A percentile compares a stretch with the other conserved stretches of the same genome.
Conservation (phyloP, 1,139 yeast species). For the Sugiyamaella sp. region DNA sequence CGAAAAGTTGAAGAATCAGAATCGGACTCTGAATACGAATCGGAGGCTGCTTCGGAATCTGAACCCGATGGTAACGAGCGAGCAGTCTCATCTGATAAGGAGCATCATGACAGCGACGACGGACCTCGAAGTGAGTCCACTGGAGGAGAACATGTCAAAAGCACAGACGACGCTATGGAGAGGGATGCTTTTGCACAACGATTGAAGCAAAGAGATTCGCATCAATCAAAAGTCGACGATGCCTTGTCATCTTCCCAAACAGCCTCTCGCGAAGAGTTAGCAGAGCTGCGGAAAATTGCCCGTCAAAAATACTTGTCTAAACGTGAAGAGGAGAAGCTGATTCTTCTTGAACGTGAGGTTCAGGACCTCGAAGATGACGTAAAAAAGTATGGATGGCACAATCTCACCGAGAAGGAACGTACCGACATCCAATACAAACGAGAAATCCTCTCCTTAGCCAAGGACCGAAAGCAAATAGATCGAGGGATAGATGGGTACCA, state of each 20-base stretch:
- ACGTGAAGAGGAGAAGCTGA: constrained; percentile 52
- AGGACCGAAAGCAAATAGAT: constrained; percentile 47
- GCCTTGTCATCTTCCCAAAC: constrained; percentile 17
- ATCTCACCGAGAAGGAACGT: constrained; percentile 53
- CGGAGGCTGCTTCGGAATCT: constrained; percentile 10
- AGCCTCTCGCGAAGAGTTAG: constrained; percentile 34
- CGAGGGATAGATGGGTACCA: constrained; percentile 47
- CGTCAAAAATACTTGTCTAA: constrained; percentile 53
- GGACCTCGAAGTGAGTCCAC: no score
- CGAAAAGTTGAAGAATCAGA: constrained; percentile 20
- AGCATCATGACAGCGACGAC: not conserved
- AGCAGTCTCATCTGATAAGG: constrained; percentile 6
- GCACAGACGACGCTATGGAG: constrained; percentile 30
- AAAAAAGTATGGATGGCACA: constrained; percentile 52
- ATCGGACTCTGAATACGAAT: constrained; percentile 13
- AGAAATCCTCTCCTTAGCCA: constrained; percentile 49
- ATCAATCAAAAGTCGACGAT: constrained; percentile 3
- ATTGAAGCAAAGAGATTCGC: constrained; percentile 33
- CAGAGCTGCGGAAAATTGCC: constrained; percentile 49
- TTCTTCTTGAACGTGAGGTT: constrained; percentile 53
- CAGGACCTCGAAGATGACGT: constrained; percentile 52
- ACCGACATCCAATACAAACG: constrained; percentile 56
- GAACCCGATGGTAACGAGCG: no score
- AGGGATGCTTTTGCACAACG: constrained; percentile 41
- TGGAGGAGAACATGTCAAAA: no score